Base-by-base conservation (phyloP, 1,139 yeast species). In the Hyphopichia buzzinii region DNA sequence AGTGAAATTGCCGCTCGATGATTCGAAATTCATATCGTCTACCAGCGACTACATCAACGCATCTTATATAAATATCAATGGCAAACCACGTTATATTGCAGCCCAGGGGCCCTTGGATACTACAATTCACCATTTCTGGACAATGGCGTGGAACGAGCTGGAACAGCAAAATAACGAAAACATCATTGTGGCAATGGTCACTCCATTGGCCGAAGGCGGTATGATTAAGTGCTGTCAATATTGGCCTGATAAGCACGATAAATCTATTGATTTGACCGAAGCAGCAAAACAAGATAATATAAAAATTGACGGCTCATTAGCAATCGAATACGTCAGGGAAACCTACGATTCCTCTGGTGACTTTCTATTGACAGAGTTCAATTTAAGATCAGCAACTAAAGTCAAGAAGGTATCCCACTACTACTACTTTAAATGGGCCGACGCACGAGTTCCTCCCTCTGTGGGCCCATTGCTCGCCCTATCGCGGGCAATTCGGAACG, bases 91-190 rank as follows among this genome's bases (percentile, higher is more conserved):
- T 14, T 72, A 67, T 42, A 70, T 71, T 29, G 75, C 74, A 1
- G 49, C 66, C 22, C 77, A 72, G 43, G 77, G 97, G 0, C 97
- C 98, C 0, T 66, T 81, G 4, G 53, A 55, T 3, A 39, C 52
- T 10, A 89, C 97, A 0, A 64, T 69, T 37, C 71, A 64, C 26
- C 90, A 85, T 50, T 88, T 87, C 54, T 90, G 96, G 98, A 81
- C 82, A 39, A 88, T 88, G 96, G 79, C 85, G 27, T 76, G 70
- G 44, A 64, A 72, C 34, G 71, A 75, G 43, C 58, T 73, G 12
- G 60, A 54, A 30, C 57, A 49, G 15, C 59, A 62, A 50, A 43
- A 56, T 19, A 63, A 64, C 3, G 63, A 65, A 26, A 52, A 62
- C 2, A 72, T 85, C 2, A 77, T 83, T 1, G 68, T 92, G 8